Conservation (phyloP, 2,329 filamentous ascomycete species). For the Triangularia setosa region DNA sequence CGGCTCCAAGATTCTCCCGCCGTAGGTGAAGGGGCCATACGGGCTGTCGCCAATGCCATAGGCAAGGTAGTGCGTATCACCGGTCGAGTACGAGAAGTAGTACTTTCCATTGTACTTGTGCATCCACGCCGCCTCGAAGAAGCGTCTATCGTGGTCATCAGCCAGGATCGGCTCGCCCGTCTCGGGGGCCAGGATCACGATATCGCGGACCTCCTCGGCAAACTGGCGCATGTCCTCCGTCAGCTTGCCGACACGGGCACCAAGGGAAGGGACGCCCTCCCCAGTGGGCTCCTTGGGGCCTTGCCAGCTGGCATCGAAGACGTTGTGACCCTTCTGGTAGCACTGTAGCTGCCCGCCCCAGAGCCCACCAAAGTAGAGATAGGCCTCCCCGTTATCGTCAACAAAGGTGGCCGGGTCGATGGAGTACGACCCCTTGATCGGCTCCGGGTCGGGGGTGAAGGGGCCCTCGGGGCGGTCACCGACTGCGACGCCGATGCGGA, state of each 20-base stretch:
- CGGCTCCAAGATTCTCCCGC: conserved; percentile 67
- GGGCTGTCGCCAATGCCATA: conserved; percentile 65
- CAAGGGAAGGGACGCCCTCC: conserved; percentile 53
- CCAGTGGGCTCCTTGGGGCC: conserved; percentile 59
- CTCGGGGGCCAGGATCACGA: conserved; percentile 61
- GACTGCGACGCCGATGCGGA: conserved; percentile 70
- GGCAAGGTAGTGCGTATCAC: conserved; percentile 70
- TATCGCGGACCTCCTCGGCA: conserved; percentile 50
- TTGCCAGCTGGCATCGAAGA: conserved; percentile 53
- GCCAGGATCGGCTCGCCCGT: conserved; percentile 56
- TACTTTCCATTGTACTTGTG: conserved; percentile 67
- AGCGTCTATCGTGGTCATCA: conserved; percentile 68
- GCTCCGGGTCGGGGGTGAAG: conserved; percentile 60
- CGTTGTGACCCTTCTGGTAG: conserved; percentile 54
- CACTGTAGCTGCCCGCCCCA: conserved; percentile 81
- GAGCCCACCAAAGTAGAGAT: conserved; percentile 73
- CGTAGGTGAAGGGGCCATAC: conserved; percentile 69
- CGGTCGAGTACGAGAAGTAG: conserved; percentile 75
- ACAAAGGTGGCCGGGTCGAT: conserved; percentile 76
- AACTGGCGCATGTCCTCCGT: conserved; percentile 64
- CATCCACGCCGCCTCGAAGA: conserved; percentile 80
- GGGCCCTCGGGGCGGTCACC: conserved; percentile 63
- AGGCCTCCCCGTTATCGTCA: conserved; percentile 60
- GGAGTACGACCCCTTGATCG: conserved; percentile 66
- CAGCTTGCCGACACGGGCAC: conserved; percentile 63